Evolutionary conservation across 495 filamentous ascomycete species (phyloP), one percentile per base, ranked within the genome.

Genomic region (Lentithecium fluviatile): DNA sequence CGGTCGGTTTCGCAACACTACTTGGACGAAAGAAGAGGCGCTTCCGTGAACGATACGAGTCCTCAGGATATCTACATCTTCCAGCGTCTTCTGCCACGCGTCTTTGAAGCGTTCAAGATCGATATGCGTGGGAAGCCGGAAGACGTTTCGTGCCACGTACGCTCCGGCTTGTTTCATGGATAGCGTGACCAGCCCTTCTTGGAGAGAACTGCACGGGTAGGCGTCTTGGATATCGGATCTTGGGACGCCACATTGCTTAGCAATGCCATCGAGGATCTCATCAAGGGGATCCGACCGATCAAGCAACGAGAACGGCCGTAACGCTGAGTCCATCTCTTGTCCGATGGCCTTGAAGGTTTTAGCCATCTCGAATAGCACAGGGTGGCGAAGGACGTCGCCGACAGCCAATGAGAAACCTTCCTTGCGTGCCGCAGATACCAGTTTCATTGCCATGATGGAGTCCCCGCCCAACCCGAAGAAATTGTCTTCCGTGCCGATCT

Each of bases 51-150:
- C 62, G 26, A 80, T 69, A 25, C 77, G 67, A n/a, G 78, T 80
- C 15, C 77, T 70, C 2, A 81, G 63, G 26, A 80, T 59, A 11
- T 38, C 72, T 1, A 60, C 49, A 10, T 68, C 63, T 5, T 64
- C 65, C 13, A 73, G 55, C 0, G 73, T 69, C 0, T 50, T 42
- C 46, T 75, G 60, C 82, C 81, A 84, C 12, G 81, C 79, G 2
- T 60, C 42, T 56, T 73, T 66, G 64, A 85, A 79, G 10, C 58
- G 68, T 7, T 65, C 50, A 24, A 77, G 11, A 56, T 83, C 76
- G n/a, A 80, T 56, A 7, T 65, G 17, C 1, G 63, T 36, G 0
- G 75, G 71, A 26, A 86, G 77, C 20, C 55, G 62, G 10, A 79
- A 77, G 1, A 77, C 71, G 51, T 77, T 73, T 40, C 53, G 53